These are phyloP conservation scores for Ganoderma leucocontextum DNA, from an alignment of 1,284 basidiomycete genomes.

Conservation along the genomic window DNA sequence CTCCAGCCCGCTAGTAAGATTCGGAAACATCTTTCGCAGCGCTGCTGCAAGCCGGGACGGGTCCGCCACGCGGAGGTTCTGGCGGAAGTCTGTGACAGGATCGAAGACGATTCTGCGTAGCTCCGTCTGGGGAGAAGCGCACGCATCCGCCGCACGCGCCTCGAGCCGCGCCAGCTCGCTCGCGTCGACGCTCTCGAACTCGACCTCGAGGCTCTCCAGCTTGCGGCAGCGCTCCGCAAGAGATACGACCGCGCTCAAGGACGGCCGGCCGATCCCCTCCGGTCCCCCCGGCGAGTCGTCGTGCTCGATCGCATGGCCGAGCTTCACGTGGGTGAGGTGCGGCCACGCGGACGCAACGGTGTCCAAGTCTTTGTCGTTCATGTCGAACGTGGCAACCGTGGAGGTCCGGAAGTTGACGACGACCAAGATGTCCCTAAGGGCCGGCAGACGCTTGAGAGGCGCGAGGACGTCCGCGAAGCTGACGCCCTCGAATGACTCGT, in stretches of 20 bases:
- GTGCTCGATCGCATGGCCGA: not conserved
- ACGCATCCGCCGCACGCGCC: not conserved
- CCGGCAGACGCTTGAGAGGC: not conserved
- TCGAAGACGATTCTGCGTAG: not conserved
- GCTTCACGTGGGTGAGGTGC: not conserved
- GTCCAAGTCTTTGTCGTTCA: not conserved
- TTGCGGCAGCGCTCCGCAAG: not conserved
- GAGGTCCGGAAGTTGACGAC: not conserved
- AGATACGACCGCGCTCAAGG: not conserved
- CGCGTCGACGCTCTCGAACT: not conserved
- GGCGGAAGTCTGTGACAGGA: not conserved
- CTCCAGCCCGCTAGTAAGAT: not conserved
- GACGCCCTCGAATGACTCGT: not conserved
- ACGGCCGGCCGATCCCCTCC: not conserved
- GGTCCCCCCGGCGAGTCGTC: not conserved
- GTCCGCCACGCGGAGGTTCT: not conserved
- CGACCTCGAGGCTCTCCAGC: not conserved
- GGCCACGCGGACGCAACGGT: not conserved
- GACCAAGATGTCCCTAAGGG: not conserved
- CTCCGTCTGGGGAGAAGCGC: not conserved
- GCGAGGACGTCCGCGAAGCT: not conserved
- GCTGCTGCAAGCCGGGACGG: not conserved
- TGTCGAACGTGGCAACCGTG: not conserved
- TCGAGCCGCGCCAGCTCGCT: not conserved
- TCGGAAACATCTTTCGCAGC: not conserved